Conservation (phyloP, 345 rosid species). For the Brassica cretica region DNA sequence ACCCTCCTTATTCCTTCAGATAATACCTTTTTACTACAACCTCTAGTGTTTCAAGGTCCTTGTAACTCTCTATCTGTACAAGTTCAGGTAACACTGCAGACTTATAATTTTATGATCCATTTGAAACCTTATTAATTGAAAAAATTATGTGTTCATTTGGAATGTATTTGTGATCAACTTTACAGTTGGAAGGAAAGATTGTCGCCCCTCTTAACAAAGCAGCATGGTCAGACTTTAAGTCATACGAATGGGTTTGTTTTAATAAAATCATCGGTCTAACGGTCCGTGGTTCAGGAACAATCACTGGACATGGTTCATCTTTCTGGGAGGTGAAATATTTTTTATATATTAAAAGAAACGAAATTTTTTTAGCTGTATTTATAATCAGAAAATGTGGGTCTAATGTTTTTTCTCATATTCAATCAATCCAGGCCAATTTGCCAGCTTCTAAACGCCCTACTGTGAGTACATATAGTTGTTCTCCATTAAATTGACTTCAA, state of each 20-base stretch:
- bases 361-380: background rate
- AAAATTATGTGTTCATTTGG: background rate
- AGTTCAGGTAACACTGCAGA: slow-evolving; percentile 40
- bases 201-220: slow-evolving; percentile 18
- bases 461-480: slow-evolving; percentile 11
- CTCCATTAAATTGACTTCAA: background rate
- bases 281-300: slow-evolving; percentile 11
- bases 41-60: slow-evolving; percentile 50
- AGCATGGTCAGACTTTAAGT: slow-evolving; percentile 9
- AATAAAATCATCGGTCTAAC: background rate
- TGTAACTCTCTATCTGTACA: slow-evolving; percentile 38
- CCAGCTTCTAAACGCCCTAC: slow-evolving; percentile 22
- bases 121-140: background rate
- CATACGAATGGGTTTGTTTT: background rate
- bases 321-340: slow-evolving; percentile 29
- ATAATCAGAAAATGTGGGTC: background rate
- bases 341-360: background rate
- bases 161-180: background rate
- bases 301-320: slow-evolving; percentile 32
- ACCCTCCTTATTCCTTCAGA: slow-evolving; percentile 35
- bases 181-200: slow-evolving; percentile 13
- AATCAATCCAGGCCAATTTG: background rate
- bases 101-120: background rate
- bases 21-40: slow-evolving; percentile 47
- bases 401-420: background rate